Base-by-base conservation (phyloP, 352 stramenopile genomes). In the Phytophthora aleatoria region DNA sequence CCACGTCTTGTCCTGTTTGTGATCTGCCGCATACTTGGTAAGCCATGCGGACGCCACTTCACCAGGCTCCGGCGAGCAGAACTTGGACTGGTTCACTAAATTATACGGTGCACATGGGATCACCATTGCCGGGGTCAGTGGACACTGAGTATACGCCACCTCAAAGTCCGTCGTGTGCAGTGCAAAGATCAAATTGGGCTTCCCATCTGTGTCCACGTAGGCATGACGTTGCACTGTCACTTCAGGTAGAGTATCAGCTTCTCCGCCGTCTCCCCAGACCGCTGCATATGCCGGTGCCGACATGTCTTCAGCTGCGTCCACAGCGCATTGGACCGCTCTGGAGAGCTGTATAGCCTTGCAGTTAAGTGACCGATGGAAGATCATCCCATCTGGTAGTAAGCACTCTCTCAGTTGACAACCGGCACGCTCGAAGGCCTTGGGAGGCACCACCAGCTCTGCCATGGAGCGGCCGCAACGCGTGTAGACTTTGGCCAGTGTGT, bases 381-480 rank as follows among this genome's bases (percentile, higher is more conserved):
- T 41, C 39, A 69, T 70, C 33, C 60, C 60, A 45, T 74, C 56
- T 12, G 58, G 51, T 31, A 64, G 35, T 1, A 43, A 43, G 13
- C 69, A 77, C 16, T 54, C 50, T 12, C 71, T 61, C 28, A 76
- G 28, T 5, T 64, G 64, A 49, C 83, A 92, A 28, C 76, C 77
- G 10, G 72, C 69, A 54, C 79, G 81, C 28, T 83, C 54, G 55
- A 89, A 86, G 9, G 79, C 76, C 47, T 89, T 90, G 44, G 55
- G 61, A 4, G 78, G 55, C 26, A 91, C 69, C 33, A 87, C 79
- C 24, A 93, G 74, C 63, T 91, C 73, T 8, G 74, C 76, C 84
- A 93, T 93, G 26, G 77, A 81, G 31, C 82, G 81, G 0, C 73
- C 73, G 53, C 77, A 89, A 28, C 81, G 79, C 38, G 83, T 90